Conservation (phyloP, 371 early-diverging fungal species). For the Syncephalastrum sp. region DNA sequence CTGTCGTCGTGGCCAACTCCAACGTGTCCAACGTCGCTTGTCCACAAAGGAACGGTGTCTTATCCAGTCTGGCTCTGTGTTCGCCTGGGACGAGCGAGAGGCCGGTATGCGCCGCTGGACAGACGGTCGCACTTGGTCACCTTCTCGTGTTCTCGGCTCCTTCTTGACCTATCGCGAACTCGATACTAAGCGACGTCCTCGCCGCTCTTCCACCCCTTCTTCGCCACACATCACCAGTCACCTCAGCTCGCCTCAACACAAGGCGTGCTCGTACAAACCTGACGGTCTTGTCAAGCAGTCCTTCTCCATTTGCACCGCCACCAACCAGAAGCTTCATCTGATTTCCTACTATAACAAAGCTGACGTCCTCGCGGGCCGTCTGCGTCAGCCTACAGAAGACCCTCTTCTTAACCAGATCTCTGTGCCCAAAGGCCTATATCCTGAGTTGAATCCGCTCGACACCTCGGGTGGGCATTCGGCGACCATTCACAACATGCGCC, state of each 20-base stretch:
- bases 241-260: not conserved
- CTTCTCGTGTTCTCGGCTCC: constrained; percentile 80
- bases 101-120: constrained; percentile 92
- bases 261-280: constrained; percentile 51
- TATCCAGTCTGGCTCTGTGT: constrained; percentile 85
- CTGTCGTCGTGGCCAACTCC: constrained; percentile 62
- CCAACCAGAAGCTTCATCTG: constrained; percentile 78
- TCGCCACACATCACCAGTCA: not conserved
- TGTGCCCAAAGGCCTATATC: constrained; percentile 59
- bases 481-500: constrained; percentile 26
- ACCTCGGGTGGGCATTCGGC: constrained; percentile 37
- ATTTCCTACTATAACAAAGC: constrained; percentile 83
- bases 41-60: constrained; percentile 73
- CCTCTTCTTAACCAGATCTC: constrained; percentile 36
- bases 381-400: constrained; percentile 49
- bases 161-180: constrained; percentile 82
- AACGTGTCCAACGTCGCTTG: constrained; percentile 76
- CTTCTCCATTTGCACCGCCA: constrained; percentile 76
- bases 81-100: constrained; percentile 87
- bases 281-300: constrained; percentile 85
- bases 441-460: constrained; percentile 49
- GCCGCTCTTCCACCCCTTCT: constrained; percentile 21
- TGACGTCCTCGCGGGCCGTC: constrained; percentile 58
- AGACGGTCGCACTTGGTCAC: constrained; percentile 88
- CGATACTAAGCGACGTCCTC: constrained; percentile 50